A percentile compares a stretch with the other conserved stretches of the same genome.
These are phyloP conservation scores for Fonticula alba DNA, from an alignment of 78 protist species.

Conservation along the genomic window DNA sequence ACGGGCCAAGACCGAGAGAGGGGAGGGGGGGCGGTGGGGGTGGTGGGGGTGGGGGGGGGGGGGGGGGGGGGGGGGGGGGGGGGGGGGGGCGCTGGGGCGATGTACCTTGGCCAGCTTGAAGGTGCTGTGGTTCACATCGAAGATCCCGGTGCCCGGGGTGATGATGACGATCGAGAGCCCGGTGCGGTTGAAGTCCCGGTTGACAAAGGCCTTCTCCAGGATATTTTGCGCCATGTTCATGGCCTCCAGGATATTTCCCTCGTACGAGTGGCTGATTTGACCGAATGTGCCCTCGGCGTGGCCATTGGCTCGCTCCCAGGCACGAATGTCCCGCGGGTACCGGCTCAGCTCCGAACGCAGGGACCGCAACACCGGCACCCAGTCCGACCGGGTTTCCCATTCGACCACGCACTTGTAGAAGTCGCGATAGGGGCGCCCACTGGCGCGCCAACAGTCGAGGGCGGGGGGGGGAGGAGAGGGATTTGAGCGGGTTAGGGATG, in stretches of 20 bases:
- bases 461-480: too few relatives aligned
- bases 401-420: neutral
- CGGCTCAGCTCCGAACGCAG: neutral
- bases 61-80: too few relatives aligned
- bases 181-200: conserved; percentile 33
- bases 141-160: conserved; percentile 29
- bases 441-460: too few relatives aligned
- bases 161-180: conserved; percentile 25
- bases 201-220: conserved; percentile 17
- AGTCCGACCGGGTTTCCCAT: neutral
- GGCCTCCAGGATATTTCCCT: conserved; percentile 32
- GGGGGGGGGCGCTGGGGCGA: too few relatives aligned
- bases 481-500: too few relatives aligned
- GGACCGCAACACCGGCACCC: neutral
- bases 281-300: neutral
- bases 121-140: conserved; percentile 2
- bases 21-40: too few relatives aligned
- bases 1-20: too few relatives aligned
- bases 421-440: too few relatives aligned
- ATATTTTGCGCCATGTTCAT: conserved; percentile 24
- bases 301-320: neutral
- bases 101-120: neutral
- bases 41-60: too few relatives aligned
- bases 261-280: too few relatives aligned
- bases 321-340: neutral